phyloP scores from a whole-genome alignment of 225 moss, liverwort and hornwort species.

The Bryoerythrophyllum caledonicum region DNA sequence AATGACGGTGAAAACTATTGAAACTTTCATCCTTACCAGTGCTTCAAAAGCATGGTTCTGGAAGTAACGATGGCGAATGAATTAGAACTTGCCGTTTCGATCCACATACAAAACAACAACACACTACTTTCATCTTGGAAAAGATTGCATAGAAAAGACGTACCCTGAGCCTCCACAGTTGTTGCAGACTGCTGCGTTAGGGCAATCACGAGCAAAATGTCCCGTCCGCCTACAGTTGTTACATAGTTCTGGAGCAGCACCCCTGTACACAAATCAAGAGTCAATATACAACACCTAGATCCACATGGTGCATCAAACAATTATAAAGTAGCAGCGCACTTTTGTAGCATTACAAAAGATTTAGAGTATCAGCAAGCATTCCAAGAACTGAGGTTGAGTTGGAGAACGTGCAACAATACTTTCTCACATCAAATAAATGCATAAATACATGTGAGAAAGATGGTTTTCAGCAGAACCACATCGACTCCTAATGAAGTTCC shows the following conservation, averaged over 20 bases:
- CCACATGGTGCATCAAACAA: constrained; percentile 4
- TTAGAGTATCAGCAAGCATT: constrained; percentile 22
- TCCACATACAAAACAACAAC: background rate
- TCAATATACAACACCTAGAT: constrained; percentile 24
- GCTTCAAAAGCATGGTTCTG: background rate
- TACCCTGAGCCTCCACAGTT: constrained; percentile 74
- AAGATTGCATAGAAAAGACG: constrained; percentile 1
- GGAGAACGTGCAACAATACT: constrained; percentile 26
- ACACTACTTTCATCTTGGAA: background rate
- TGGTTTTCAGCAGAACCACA: constrained; percentile 66
- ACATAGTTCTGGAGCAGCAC: constrained; percentile 53
- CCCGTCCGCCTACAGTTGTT: constrained; percentile 74
- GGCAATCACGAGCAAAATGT: constrained; percentile 73
- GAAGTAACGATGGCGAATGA: background rate
- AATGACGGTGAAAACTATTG: background rate
- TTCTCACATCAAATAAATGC: constrained; percentile 38
- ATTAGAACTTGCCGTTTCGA: background rate
- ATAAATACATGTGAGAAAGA: constrained; percentile 53
- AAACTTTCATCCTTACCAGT: background rate
- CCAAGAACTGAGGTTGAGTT: constrained; percentile 31
- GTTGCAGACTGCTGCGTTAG: constrained; percentile 69
- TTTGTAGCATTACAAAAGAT: constrained; percentile 16
- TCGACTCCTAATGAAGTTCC: constrained; percentile 52
- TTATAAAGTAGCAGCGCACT: constrained; percentile 2
- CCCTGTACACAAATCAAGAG: constrained; percentile 37